phyloP scores from a whole-genome alignment of 2,329 filamentous ascomycete genomes.

The Samsoniella hepiali region DNA sequence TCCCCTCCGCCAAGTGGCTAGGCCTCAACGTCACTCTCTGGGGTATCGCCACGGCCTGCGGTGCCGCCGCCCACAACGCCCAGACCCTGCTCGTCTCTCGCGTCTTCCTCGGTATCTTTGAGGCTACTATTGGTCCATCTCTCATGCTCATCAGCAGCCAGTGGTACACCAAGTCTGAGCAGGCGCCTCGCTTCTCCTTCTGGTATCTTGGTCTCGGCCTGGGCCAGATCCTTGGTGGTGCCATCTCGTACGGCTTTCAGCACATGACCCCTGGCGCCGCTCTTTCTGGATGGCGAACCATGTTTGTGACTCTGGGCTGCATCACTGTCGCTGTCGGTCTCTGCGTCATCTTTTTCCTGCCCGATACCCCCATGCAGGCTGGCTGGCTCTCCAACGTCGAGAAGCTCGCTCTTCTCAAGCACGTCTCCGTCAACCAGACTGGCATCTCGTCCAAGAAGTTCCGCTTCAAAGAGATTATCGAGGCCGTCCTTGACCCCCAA shows the following conservation, averaged over 20 bases:
- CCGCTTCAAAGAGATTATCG: conserved; percentile 49
- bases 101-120: conserved; percentile 59
- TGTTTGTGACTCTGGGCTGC: conserved; percentile 66
- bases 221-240: conserved; percentile 60
- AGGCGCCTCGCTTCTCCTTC: conserved; percentile 56
- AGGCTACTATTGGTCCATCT: conserved; percentile 57
- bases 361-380: conserved; percentile 46
- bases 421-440: conserved; percentile 56
- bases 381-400: conserved; percentile 44
- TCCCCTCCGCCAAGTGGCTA: conserved; percentile 60
- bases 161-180: conserved; percentile 61
- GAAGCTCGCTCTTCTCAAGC: conserved; percentile 48
- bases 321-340: conserved; percentile 36
- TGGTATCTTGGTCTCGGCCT: conserved; percentile 60
- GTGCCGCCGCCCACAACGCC: conserved; percentile 53
- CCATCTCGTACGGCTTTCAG: conserved; percentile 61
- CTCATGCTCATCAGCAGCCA: conserved; percentile 59
- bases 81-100: conserved; percentile 51
- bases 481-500: conserved; percentile 51
- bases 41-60: conserved; percentile 54
- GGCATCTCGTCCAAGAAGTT: conserved; percentile 54
- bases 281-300: conserved; percentile 64
- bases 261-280: conserved; percentile 49
- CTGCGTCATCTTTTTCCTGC: conserved; percentile 33
- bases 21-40: conserved; percentile 56